Conservation (phyloP, 352 stramenopile genomes). For the Phytophthora fragariae region DNA sequence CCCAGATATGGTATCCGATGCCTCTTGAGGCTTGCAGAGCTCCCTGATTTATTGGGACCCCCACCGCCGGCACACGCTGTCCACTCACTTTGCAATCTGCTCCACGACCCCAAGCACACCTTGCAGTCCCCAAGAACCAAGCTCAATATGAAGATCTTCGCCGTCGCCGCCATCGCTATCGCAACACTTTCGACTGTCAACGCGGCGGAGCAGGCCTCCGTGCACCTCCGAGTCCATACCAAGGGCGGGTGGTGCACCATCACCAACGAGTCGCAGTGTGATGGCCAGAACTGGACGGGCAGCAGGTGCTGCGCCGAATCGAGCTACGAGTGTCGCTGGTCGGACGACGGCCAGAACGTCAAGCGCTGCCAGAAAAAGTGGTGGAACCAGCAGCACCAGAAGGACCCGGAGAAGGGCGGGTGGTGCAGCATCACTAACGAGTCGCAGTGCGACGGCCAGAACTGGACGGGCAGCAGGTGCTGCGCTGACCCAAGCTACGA, state of each 20-base stretch:
- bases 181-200: slow-evolving; percentile 2
- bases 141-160: slow-evolving; percentile 17
- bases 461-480: slow-evolving; percentile 1
- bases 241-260: slow-evolving; percentile 5
- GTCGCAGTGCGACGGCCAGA: slow-evolving; percentile 11
- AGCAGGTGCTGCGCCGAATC: background rate
- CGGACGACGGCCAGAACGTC: slow-evolving; percentile 1
- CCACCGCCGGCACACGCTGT: background rate
- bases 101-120: background rate
- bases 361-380: slow-evolving; percentile 17
- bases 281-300: background rate
- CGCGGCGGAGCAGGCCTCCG: slow-evolving; percentile 3
- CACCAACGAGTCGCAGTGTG: slow-evolving; percentile 7
- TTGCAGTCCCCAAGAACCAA: background rate
- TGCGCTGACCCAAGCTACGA: slow-evolving; percentile 2
- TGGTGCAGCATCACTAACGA: slow-evolving; percentile 17
- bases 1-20: background rate
- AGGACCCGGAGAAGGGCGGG: background rate
- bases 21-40: background rate
- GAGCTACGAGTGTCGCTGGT: background rate
- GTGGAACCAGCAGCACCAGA: background rate
- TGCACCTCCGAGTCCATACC: slow-evolving; percentile 11
- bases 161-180: background rate
- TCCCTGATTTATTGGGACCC: background rate
- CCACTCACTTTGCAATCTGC: slow-evolving; percentile 10